Evolutionary conservation across 805 yeast genomes (phyloP).

Genomic region (Kluyveromyces dobzhanskii): DNA sequence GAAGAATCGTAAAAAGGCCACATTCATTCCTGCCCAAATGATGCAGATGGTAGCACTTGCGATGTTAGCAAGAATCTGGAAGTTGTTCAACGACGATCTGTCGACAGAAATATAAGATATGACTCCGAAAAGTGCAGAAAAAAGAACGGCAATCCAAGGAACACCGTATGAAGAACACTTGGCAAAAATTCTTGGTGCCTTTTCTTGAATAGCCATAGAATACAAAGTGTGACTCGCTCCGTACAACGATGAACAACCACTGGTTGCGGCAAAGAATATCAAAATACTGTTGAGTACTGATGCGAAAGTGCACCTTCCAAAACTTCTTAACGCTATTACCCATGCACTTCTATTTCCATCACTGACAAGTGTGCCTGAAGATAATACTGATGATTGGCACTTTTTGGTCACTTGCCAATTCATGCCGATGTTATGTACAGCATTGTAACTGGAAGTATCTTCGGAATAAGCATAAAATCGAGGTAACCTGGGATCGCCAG

Average conservation of each 20-base stretch:
- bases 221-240: slow-evolving; percentile 56
- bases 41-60: slow-evolving; percentile 69
- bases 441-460: not conserved
- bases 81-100: slow-evolving; percentile 49
- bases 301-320: slow-evolving; percentile 43
- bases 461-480: slow-evolving; percentile 34
- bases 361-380: slow-evolving; percentile 36
- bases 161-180: slow-evolving; percentile 58
- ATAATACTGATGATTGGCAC: slow-evolving; percentile 40
- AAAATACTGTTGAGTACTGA: slow-evolving; percentile 44
- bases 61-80: slow-evolving; percentile 57
- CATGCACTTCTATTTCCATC: slow-evolving; percentile 50
- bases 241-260: slow-evolving; percentile 49
- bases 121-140: slow-evolving; percentile 52
- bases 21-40: slow-evolving; percentile 70
- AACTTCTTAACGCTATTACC: slow-evolving; percentile 46
- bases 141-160: slow-evolving; percentile 62
- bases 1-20: slow-evolving; percentile 55
- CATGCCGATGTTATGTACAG: slow-evolving; percentile 11
- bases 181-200: slow-evolving; percentile 55
- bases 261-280: slow-evolving; percentile 47
- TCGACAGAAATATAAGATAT: slow-evolving; percentile 55
- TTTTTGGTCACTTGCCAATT: slow-evolving; percentile 61
- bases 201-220: slow-evolving; percentile 43
- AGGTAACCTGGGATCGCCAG: slow-evolving; percentile 68